Conservation (phyloP, 2,329 filamentous ascomycete species). For the Alternaria consortialis region DNA sequence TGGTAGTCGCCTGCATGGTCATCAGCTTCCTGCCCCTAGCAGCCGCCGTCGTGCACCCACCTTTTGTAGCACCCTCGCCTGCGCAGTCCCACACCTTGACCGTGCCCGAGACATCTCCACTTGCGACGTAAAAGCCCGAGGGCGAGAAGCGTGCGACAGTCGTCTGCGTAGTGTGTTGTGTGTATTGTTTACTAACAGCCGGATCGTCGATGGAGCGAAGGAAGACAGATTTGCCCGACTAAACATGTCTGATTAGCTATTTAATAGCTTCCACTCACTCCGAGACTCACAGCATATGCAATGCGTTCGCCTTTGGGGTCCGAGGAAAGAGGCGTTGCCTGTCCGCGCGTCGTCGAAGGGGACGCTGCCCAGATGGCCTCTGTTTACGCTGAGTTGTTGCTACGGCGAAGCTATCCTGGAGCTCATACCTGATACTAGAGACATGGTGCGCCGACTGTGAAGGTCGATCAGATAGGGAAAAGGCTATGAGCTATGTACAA, state of each 20-base stretch:
- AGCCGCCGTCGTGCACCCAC: slow-evolving; percentile 33
- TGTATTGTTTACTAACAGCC: slow-evolving; percentile 86
- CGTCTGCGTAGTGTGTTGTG: slow-evolving; percentile 84
- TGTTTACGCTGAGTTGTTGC: slow-evolving; percentile 40
- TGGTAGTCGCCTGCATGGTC: slow-evolving; percentile 77
- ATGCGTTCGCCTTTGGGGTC: slow-evolving; percentile 91
- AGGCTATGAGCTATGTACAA: no score
- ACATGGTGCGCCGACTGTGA: slow-evolving; percentile 14
- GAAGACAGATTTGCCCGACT: slow-evolving; percentile 98
- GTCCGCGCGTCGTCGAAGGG: slow-evolving; percentile 83
- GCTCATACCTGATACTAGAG: slow-evolving; percentile 29
- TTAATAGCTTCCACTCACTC: neutral
- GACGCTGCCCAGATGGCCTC: slow-evolving; percentile 83
- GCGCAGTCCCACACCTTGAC: slow-evolving; percentile 92
- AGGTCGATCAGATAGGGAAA: neutral
- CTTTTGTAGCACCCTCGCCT: slow-evolving; percentile 87
- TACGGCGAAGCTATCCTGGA: neutral
- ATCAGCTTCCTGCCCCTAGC: slow-evolving; percentile 36
- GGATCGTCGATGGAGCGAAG: slow-evolving; percentile 93
- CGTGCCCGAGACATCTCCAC: slow-evolving; percentile 83
- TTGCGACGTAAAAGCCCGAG: slow-evolving; percentile 93
- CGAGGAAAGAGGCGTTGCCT: slow-evolving; percentile 86
- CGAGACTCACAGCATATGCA: slow-evolving; percentile 78
- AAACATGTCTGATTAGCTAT: slow-evolving; percentile 17
- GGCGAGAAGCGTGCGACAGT: slow-evolving; percentile 94